A percentile compares a stretch with the other conserved stretches of the same genome.
Evolutionary conservation across 2,329 filamentous ascomycete species (phyloP).

Genomic region (Blastomyces percursus): DNA sequence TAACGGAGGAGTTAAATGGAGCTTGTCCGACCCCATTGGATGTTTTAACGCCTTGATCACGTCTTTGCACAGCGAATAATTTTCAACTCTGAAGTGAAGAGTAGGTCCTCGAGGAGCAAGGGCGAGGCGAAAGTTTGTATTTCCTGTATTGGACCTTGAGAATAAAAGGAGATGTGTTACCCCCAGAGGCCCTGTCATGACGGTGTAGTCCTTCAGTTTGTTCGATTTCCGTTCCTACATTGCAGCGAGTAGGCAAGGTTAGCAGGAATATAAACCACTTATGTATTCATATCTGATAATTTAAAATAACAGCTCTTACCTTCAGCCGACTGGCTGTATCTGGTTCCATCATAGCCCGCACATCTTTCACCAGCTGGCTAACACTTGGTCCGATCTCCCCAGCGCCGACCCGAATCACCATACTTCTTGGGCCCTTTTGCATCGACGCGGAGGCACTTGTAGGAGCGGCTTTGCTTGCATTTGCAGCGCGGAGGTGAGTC

Average conservation of each 20-base stretch:
- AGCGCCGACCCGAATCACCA: slow-evolving; percentile 96
- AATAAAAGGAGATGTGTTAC: slow-evolving; percentile 90
- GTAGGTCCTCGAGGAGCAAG: slow-evolving; percentile 85
- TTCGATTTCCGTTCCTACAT: slow-evolving; percentile 68
- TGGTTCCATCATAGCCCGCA: slow-evolving; percentile 89
- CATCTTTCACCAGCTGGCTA: slow-evolving; percentile 82
- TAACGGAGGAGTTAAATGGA: slow-evolving; percentile 74
- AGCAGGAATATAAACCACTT: slow-evolving; percentile 5
- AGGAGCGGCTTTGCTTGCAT: slow-evolving; percentile 46
- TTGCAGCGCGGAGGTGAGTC: slow-evolving; percentile 61
- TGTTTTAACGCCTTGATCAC: slow-evolving; percentile 73
- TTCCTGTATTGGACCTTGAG: slow-evolving; percentile 77
- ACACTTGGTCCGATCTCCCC: slow-evolving; percentile 86
- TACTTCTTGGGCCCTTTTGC: slow-evolving; percentile 72
- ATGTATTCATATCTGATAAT: neutral
- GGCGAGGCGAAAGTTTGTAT: slow-evolving; percentile 82
- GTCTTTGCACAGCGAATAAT: slow-evolving; percentile 89
- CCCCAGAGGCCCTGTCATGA: slow-evolving; percentile 89
- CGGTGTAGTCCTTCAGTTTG: slow-evolving; percentile 78
- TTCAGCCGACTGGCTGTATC: slow-evolving; percentile 81
- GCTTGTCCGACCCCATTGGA: slow-evolving; percentile 69
- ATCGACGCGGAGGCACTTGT: slow-evolving; percentile 46
- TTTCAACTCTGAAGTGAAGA: slow-evolving; percentile 85
- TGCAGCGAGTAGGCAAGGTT: neutral
- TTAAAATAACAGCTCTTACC: slow-evolving; percentile 25